phyloP scores from a whole-genome alignment of 306 rosid genomes.

The Quercus glauca region DNA sequence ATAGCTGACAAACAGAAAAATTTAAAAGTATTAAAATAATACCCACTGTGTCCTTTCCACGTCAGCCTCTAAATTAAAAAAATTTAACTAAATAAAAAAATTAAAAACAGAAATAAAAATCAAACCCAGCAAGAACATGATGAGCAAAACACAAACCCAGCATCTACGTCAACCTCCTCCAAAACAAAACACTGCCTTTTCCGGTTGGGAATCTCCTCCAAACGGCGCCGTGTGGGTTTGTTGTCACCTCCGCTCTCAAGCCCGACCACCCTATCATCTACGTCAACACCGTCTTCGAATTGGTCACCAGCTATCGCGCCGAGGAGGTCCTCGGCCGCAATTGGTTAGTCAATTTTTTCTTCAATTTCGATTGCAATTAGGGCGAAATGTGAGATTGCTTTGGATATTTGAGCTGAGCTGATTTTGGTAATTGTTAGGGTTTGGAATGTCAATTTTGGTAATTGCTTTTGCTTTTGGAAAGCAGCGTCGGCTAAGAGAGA shows the following conservation, averaged over 20 bases:
- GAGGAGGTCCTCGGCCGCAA: slow-evolving; percentile 99
- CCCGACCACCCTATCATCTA: slow-evolving; percentile 97
- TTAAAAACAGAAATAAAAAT: too few relatives aligned
- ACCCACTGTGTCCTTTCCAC: too few relatives aligned
- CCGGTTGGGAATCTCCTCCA: slow-evolving; percentile 66
- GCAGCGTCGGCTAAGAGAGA: too few relatives aligned
- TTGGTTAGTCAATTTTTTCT: slow-evolving; percentile 49
- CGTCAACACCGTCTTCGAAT: slow-evolving; percentile 91
- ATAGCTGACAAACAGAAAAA: too few relatives aligned
- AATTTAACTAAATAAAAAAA: too few relatives aligned
- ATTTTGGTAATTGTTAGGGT: neutral
- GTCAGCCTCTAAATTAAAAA: too few relatives aligned
- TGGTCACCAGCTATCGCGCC: slow-evolving; percentile 89
- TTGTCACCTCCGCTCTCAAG: slow-evolving; percentile 79
- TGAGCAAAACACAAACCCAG: too few relatives aligned
- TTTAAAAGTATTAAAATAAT: too few relatives aligned
- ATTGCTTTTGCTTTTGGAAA: too few relatives aligned
- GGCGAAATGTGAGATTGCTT: too few relatives aligned
- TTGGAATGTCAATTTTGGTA: neutral
- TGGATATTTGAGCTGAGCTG: neutral
- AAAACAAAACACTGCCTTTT: slow-evolving; percentile 78
- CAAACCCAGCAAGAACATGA: too few relatives aligned
- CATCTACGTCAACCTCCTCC: too few relatives aligned
- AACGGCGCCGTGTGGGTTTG: slow-evolving; percentile 87
- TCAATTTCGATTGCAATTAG: neutral